These are phyloP conservation scores for Diaporthe destruens DNA, from an alignment of 2,329 filamentous ascomycete species.

Conservation along the genomic window DNA sequence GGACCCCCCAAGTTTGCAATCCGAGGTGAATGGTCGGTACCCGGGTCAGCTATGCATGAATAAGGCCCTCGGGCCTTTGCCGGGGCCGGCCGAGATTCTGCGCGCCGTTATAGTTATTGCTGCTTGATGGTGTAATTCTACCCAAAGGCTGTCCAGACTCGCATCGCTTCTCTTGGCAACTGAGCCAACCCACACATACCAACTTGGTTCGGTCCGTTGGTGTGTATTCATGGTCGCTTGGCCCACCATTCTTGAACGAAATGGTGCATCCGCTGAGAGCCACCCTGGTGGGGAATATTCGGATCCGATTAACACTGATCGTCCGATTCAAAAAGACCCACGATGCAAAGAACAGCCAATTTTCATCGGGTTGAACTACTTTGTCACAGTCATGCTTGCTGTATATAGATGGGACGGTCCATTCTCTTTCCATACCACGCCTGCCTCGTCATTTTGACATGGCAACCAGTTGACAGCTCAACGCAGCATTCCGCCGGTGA, in stretches of 20 bases:
- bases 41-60: neutral
- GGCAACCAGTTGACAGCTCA: neutral
- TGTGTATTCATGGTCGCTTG: no score
- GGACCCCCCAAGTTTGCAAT: neutral
- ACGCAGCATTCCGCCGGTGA: neutral
- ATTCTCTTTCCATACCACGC: neutral
- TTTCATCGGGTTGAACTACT: neutral
- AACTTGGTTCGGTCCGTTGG: neutral
- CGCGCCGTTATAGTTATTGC: constrained; percentile 2
- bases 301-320: neutral
- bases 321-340: neutral
- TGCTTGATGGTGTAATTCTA: constrained; percentile 11
- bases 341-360: no score
- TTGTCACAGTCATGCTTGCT: neutral
- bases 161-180: neutral
- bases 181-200: neutral
- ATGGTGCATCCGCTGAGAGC: neutral
- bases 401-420: neutral
- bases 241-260: neutral
- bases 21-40: constrained; percentile 7
- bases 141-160: neutral
- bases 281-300: neutral
- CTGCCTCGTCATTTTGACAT: no score
- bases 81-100: constrained; percentile 25
- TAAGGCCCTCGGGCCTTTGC: neutral